These are phyloP conservation scores for Carex parvula DNA, from an alignment of 176 grass and related monocot species.

Conservation along the genomic window DNA sequence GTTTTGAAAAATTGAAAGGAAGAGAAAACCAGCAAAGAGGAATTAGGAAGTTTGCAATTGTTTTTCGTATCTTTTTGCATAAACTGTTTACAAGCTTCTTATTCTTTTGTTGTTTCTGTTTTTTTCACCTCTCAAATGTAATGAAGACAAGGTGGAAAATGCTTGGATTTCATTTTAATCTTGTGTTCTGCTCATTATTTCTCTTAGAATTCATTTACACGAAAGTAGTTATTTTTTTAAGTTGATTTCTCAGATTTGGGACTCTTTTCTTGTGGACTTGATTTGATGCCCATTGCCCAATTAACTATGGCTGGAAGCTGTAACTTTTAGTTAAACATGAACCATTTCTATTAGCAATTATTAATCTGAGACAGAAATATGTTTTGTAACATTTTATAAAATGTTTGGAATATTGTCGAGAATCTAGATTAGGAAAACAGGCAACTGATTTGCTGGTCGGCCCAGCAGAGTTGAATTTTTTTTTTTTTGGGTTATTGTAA, in stretches of 20 bases:
- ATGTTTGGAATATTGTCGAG: not conserved
- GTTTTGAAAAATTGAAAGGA: slow-evolving; percentile 5
- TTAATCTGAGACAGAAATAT: not conserved
- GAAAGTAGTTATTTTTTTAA: not conserved
- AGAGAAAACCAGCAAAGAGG: not conserved
- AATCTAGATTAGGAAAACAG: not conserved
- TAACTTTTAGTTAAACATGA: not conserved
- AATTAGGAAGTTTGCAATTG: not conserved
- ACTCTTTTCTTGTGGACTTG: not conserved
- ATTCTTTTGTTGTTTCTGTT: not conserved
- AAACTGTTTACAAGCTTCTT: not conserved
- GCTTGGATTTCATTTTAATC: not conserved
- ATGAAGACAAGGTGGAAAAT: not conserved
- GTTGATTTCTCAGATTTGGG: not conserved
- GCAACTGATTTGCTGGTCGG: not conserved
- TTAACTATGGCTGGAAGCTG: not conserved
- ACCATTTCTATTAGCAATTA: not conserved
- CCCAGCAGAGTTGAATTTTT: not conserved
- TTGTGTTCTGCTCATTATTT: not conserved
- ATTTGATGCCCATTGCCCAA: not conserved
- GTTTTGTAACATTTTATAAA: not conserved
- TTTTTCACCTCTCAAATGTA: slow-evolving; percentile 11
- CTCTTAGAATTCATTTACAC: not conserved
- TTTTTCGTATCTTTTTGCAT: not conserved
- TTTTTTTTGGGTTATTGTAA: not conserved